These are phyloP conservation scores for Pseudogymnoascus sp. DNA, from an alignment of 2,329 filamentous ascomycete genomes.

Conservation along the genomic window DNA sequence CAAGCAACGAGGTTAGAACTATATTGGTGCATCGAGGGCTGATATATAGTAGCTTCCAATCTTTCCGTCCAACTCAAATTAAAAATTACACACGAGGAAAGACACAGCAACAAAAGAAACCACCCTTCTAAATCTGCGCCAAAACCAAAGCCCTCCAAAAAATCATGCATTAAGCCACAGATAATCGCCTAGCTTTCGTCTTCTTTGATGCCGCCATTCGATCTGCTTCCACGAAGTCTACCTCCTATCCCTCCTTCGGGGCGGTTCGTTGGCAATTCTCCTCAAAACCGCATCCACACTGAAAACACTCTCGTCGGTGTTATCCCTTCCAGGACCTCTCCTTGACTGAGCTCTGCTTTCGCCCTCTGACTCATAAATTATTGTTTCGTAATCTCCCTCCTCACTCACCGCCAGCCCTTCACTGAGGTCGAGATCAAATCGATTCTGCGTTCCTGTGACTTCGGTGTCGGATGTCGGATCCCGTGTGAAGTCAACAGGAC, in stretches of 20 bases:
- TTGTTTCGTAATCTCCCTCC: not conserved
- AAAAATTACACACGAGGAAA: not conserved
- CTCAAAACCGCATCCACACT: not conserved
- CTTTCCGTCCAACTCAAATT: not conserved
- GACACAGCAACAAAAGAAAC: not conserved
- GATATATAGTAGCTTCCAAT: not conserved
- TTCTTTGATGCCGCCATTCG: not conserved
- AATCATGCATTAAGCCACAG: not conserved
- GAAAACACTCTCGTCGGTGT: not conserved
- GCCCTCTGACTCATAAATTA: not conserved
- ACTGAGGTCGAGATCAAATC: not conserved
- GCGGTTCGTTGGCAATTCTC: slow-evolving; percentile 3
- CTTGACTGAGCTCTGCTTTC: not conserved
- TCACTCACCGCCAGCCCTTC: not conserved
- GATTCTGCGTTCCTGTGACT: not conserved
- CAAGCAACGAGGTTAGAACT: too few relatives aligned
- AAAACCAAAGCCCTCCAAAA: not conserved
- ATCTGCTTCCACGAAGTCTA: not conserved
- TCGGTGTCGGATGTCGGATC: not conserved
- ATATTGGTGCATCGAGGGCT: not conserved
- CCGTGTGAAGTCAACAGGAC: not conserved
- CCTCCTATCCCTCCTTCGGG: not conserved
- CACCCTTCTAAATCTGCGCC: not conserved
- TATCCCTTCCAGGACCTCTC: not conserved
- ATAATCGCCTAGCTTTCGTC: not conserved